phyloP scores from a whole-genome alignment of 1,284 basidiomycete species.

The Cronartium ribicola region DNA sequence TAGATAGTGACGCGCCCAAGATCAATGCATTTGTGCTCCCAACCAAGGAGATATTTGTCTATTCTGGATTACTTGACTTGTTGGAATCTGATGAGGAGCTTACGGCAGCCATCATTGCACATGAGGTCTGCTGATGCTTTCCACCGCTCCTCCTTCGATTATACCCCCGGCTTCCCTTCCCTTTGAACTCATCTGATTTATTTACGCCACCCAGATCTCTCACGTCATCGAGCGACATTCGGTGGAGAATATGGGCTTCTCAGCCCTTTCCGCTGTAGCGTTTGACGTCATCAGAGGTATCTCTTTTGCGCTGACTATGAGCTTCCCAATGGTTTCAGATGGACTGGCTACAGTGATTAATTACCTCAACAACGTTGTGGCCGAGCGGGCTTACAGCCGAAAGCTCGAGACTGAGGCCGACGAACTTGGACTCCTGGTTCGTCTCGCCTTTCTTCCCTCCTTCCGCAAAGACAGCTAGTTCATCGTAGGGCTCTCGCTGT shows the following conservation, averaged over 20 bases:
- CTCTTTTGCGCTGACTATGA: slow-evolving; percentile 56
- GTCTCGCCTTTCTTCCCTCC: slow-evolving; percentile 26
- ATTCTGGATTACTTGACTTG: slow-evolving; percentile 56
- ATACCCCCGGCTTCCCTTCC: slow-evolving; percentile 19
- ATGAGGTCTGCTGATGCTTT: slow-evolving; percentile 51
- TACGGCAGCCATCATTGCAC: slow-evolving; percentile 55
- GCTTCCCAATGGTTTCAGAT: slow-evolving; percentile 54
- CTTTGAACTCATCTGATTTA: background rate
- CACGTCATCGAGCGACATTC: slow-evolving; percentile 57
- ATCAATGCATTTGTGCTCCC: slow-evolving; percentile 58
- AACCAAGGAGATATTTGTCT: slow-evolving; percentile 57
- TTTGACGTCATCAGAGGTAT: slow-evolving; percentile 57
- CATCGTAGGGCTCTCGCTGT: background rate
- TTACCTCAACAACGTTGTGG: slow-evolving; percentile 56
- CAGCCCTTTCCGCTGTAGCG: slow-evolving; percentile 55
- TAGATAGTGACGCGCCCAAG: slow-evolving; percentile 51
- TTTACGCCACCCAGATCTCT: slow-evolving; percentile 43
- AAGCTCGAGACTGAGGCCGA: slow-evolving; percentile 58
- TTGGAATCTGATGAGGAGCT: slow-evolving; percentile 54
- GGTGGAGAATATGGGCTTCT: slow-evolving; percentile 55
- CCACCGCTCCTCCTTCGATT: background rate
- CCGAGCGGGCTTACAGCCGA: slow-evolving; percentile 56
- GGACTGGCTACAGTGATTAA: slow-evolving; percentile 55
- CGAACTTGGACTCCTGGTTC: slow-evolving; percentile 55
- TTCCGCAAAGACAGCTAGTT: background rate